Conservation (phyloP, 139 green algal species). For the Chlorella sp. region DNA sequence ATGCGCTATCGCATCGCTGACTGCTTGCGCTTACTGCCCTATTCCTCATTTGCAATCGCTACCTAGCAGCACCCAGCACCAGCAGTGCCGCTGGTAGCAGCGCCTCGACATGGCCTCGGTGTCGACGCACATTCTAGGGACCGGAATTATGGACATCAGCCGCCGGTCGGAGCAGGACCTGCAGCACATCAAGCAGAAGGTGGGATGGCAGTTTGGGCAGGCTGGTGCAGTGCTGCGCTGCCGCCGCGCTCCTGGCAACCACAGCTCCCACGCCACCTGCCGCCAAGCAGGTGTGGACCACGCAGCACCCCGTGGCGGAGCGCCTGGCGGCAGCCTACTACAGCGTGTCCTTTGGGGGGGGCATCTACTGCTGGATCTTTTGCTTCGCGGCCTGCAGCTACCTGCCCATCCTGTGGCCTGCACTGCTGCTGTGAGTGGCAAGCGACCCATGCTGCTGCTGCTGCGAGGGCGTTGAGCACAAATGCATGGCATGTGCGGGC, state of each 20-base stretch:
- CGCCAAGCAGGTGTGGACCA: neutral
- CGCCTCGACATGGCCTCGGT: too few species aligned
- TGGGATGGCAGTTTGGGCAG: neutral
- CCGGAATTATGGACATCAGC: too few species aligned
- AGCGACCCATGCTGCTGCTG: too few species aligned
- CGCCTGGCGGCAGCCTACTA: constrained; percentile 18
- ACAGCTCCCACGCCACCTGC: neutral
- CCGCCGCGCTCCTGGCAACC: neutral
- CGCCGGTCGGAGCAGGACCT: too few species aligned
- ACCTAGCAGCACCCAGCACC: too few species aligned
- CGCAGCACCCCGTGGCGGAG: neutral
- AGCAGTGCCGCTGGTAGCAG: too few species aligned
- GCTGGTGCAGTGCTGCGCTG: neutral
- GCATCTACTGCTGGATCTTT: constrained; percentile 10
- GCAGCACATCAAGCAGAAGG: constrained; percentile 21
- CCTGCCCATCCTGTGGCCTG: neutral
- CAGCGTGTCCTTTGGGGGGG: constrained; percentile 2
- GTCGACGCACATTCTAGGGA: too few species aligned
- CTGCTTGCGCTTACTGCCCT: too few species aligned
- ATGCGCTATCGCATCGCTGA: too few species aligned
- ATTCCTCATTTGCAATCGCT: too few species aligned
- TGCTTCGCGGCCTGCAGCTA: neutral
- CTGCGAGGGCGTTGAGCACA: neutral
- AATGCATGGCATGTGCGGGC: too few species aligned
- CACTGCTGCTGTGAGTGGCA: neutral